Base-by-base conservation (phyloP, 139 green algal genomes). In the Chlorella sp. region DNA sequence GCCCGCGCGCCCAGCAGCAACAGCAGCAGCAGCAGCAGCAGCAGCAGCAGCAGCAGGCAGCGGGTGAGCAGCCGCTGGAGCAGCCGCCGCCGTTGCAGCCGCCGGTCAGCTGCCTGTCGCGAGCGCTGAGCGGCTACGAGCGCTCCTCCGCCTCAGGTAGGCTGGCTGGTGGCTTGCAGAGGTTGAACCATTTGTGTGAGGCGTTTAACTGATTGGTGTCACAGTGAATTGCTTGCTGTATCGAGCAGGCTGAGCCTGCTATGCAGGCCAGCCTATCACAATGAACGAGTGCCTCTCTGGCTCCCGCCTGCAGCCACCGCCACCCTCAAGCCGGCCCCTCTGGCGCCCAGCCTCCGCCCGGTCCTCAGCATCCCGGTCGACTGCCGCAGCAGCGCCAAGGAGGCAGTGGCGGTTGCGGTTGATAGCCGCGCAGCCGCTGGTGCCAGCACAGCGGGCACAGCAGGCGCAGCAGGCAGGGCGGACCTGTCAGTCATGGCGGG, bases 51-150 rank as follows among this genome's bases (percentile, higher is more conserved):
- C 64, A 20, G 32, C 22, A 17, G 6, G 14, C 16, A 13, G 14
- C 32, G 26, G 22, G 51, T 17, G n/a, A 28, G 20, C 70, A 76
- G 70, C 41, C 70, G 20, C 70, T 76, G 22, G 51, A 36, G 64
- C 64, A 41, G 32, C 64, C n/a, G 64, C 34, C 64, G 30, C 32
- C 6, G 14, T 32, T 70, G 64, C 64, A 70, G 64, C 64, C n/a
- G 32, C 64, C 40, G 64, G 32, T 70, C 64, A 70, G 64, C 64
- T 70, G 64, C 64, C 64, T 76, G 24, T 54, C 38, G 3, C 70
- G 58, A 41, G 70, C 70, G 20, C 70, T 76, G 22, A 76, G n/a
- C 41, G 70, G 70, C 41, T 76, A 58, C 38, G 70, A 75, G 38
- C 38, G 38, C 17, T 75, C 68, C 17, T 75, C 68, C 0, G 28